A percentile compares a stretch with the other conserved stretches of the same genome.
Conservation (phyloP, 73 alveolate species). For the Stentor roeselii region DNA sequence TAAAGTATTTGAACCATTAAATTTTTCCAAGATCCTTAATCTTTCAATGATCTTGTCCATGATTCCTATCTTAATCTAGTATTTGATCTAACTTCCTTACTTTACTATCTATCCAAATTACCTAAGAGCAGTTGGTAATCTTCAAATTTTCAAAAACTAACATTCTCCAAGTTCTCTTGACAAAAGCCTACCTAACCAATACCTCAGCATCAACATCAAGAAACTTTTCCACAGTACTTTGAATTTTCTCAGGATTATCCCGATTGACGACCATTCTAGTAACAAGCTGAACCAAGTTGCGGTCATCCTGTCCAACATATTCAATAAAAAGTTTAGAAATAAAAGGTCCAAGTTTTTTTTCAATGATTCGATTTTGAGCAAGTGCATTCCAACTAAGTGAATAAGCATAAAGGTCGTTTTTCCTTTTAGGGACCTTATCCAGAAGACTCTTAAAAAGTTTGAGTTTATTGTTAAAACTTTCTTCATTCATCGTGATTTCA, state of each 20-base stretch:
- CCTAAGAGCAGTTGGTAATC: neutral
- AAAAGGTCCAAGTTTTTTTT: conserved; percentile 22
- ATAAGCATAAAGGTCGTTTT: neutral
- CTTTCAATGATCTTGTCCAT: too few species aligned
- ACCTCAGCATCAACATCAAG: conserved; percentile 20
- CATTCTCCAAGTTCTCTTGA: conserved; percentile 28
- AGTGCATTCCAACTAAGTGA: neutral
- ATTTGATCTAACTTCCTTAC: too few species aligned
- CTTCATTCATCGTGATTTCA: conserved; percentile 4
- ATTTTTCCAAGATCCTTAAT: too few species aligned
- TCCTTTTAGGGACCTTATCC: conserved; percentile 8
- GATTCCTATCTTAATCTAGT: too few species aligned
- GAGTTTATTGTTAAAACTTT: neutral
- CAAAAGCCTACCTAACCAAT: conserved; percentile 21
- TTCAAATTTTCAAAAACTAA: conserved; percentile 15
- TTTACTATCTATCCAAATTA: too few species aligned
- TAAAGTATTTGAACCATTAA: too few species aligned
- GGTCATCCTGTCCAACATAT: conserved; percentile 24
- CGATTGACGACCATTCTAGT: conserved; percentile 14
- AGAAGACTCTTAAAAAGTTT: neutral
- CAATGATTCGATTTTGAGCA: conserved; percentile 19
- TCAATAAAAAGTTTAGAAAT: conserved; percentile 8
- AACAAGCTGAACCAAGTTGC: conserved; percentile 5
- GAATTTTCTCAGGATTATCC: conserved; percentile 3
- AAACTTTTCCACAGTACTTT: neutral